Base-by-base conservation (phyloP, 2,329 filamentous ascomycete genomes). In the Leptographium galeiforme region DNA sequence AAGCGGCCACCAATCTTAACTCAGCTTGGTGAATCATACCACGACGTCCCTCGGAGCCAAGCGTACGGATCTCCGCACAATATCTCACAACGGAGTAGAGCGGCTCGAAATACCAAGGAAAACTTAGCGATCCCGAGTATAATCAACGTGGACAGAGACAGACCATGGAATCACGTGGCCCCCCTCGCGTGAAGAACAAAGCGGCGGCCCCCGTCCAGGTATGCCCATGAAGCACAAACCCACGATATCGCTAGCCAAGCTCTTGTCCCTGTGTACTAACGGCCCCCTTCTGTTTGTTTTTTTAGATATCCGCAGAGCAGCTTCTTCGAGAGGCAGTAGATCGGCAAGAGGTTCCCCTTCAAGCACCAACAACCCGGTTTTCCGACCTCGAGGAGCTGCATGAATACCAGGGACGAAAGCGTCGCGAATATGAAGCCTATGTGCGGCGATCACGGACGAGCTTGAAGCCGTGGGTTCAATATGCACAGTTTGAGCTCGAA, bases 391-490 rank as follows among this genome's bases (percentile, higher is more conserved):
- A 98, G 73, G 93, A 98, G 73, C 81, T 98, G 48, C 91, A 97
- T 72, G 93, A 97, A 70, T 95, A 87, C 69, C 93, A 98, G 70
- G 91, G 90, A 53, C 82, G 93, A 59, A 97, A 97, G 72, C 79
- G 93, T 61, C 93, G 90, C 68, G 93, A 95, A 64, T 98, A 95
- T 62, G 93, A 98, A 70, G 88, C 95, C 73, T 97, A 97, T 84
- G 88, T 97, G 56, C 84, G 89, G 59, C 86, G 93, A 59, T 97
- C 97, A 66, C 75, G 91, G 64, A 78, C 96, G 66, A 95, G 94
- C 65, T 89, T 97, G 78, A 95, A 95, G 75, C 97, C 97, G 70
- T 98, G 93, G 93, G 89, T 93, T 78, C 87, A 90, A 64, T 98
- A 98, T 75, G 91, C 93, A 53, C 81, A 87, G 61, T 98, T 90